phyloP scores from a whole-genome alignment of 148 eudicot species.

The Fagopyrum tataricum region DNA sequence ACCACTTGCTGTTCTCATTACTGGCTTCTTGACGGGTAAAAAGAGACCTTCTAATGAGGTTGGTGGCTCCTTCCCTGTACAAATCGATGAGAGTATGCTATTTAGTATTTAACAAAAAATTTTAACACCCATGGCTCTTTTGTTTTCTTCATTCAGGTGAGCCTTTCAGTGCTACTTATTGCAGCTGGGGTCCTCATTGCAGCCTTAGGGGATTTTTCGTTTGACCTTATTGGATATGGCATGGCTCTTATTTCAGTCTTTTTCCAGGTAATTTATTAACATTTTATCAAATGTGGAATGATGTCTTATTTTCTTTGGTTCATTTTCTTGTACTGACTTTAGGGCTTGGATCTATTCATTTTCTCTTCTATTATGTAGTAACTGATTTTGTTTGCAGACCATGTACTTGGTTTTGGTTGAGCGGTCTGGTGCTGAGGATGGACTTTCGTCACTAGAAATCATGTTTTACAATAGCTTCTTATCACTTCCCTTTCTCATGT shows the following conservation, averaged over 20 bases:
- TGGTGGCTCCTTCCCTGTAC: slow-evolving; percentile 15
- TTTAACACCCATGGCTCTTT: not conserved
- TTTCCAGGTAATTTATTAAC: slow-evolving; percentile 47
- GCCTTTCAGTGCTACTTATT: slow-evolving; percentile 70
- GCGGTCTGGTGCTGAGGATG: slow-evolving; percentile 93
- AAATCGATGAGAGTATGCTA: not conserved
- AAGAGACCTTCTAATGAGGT: slow-evolving; percentile 83
- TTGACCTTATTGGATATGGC: slow-evolving; percentile 81
- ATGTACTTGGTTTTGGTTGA: slow-evolving; percentile 97
- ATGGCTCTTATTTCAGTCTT: slow-evolving; percentile 91
- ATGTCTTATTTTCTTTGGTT: slow-evolving; percentile 6
- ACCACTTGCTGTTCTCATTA: slow-evolving; percentile 81
- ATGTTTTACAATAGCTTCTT: slow-evolving; percentile 94
- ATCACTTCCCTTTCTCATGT: slow-evolving; percentile 75
- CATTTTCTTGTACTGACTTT: not conserved
- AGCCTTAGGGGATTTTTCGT: slow-evolving; percentile 93
- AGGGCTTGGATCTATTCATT: not conserved
- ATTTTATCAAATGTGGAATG: not conserved
- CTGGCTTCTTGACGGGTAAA: slow-evolving; percentile 76
- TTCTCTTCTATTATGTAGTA: not conserved
- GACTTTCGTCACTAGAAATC: slow-evolving; percentile 90
- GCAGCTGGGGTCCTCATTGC: slow-evolving; percentile 95
- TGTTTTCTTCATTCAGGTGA: slow-evolving; percentile 49
- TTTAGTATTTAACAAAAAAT: not conserved
- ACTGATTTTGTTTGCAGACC: slow-evolving; percentile 51